phyloP scores from a whole-genome alignment of 2,329 filamentous ascomycete genomes.

The Aureobasidium mangrovei region DNA sequence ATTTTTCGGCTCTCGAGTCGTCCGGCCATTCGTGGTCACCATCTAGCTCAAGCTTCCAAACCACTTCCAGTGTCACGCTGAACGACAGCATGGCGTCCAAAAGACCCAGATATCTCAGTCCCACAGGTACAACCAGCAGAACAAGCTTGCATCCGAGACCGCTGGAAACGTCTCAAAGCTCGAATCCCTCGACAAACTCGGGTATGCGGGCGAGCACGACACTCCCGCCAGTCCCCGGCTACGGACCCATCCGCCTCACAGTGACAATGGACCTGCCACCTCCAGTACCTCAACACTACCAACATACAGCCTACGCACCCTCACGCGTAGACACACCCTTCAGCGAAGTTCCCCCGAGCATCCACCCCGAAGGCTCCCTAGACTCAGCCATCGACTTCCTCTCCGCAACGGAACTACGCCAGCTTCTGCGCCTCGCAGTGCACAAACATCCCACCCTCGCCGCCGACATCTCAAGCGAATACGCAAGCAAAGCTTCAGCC shows the following conservation, averaged over 20 bases:
- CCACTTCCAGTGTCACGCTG: background rate
- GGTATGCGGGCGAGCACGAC: background rate
- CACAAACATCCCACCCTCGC: background rate
- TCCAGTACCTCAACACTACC: background rate
- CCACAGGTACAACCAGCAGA: background rate
- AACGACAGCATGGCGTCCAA: background rate
- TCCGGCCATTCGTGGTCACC: background rate
- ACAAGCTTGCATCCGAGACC: background rate
- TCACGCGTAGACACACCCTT: background rate
- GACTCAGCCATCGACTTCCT: background rate
- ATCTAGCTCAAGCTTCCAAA: slow-evolving; percentile 7
- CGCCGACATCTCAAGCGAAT: background rate
- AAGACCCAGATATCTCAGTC: background rate
- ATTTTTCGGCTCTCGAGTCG: background rate
- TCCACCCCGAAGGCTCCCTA: background rate
- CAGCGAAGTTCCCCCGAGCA: background rate
- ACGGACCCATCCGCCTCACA: background rate
- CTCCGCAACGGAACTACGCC: background rate
- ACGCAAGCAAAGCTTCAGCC: background rate
- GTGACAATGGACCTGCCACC: slow-evolving; percentile 3
- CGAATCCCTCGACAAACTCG: background rate
- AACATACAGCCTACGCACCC: background rate
- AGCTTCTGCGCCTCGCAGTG: background rate
- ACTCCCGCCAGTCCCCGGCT: background rate
- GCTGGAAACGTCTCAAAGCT: background rate